Base-by-base conservation (phyloP, 2,329 filamentous ascomycete species). In the Aspergillus quadricinctus region DNA sequence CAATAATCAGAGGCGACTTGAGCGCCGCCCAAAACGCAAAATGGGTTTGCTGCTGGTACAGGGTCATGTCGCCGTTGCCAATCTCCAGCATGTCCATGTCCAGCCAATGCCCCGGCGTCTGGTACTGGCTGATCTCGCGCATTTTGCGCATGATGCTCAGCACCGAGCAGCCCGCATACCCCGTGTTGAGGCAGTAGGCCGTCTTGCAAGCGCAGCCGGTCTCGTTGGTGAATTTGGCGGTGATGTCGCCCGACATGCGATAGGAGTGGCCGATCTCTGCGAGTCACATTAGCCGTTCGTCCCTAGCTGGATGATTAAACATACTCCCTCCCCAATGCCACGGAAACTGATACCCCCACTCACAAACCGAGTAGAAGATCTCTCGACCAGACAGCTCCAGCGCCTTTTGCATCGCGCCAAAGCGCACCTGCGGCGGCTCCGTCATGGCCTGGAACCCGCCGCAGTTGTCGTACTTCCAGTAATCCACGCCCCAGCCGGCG, bases 401-500 rank as follows among this genome's bases (percentile, higher is more conserved):
- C 3, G 77, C 77, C 60, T 81, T 73, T 28, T 76, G 68, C 80
- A 83, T 82, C 37, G 66, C 62, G 10, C 59, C 59, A 65, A 75
- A 56, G 31, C 54, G 45, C 8, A 83, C 17, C 79, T 1, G 76
- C 75, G 49, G 69, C 70, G 53, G 65, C 62, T 35, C 53, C 56
- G 28, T 66, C 54, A 49, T 49, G 1, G 54, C 50, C 29, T 56
- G 50, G 19, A 49, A 66, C 3, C 70, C 70, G 49, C 63, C 67
- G 68, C 79, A 83, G 63, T 82, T 82, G 62, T 83, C 81, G 59
- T 80, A 81, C 62, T 82, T 82, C 28, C 79, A 66, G 56, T 81
- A 83, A 61, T 83, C 81, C 43, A 84, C 74, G 3, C 77, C 80
- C 82, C 81, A 84, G 8, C 70, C 65, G 0, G 79, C 78, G 64